Conservation (phyloP, 192 early-diverging fungal genomes). For the Umbelopsis ramanniana region DNA sequence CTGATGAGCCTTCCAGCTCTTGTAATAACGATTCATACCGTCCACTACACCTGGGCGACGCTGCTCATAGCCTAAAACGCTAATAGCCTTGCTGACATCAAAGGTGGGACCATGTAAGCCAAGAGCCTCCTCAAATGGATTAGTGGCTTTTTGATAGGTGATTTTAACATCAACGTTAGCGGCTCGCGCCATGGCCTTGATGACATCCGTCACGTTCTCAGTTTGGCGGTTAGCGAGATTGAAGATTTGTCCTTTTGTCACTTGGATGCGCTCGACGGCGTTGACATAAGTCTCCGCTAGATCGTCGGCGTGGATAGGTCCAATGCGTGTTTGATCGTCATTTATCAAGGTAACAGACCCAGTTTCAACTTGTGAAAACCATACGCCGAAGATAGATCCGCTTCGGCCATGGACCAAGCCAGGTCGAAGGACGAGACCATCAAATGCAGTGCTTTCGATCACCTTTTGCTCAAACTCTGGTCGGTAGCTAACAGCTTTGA, state of each 20-base stretch:
- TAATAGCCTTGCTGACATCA: not conserved
- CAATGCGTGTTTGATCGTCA: slow-evolving; percentile 18
- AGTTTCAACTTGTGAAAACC: slow-evolving; percentile 30
- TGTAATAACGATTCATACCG: slow-evolving; percentile 13
- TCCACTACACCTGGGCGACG: slow-evolving; percentile 3
- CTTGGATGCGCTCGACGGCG: slow-evolving; percentile 30
- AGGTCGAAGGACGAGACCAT: slow-evolving; percentile 35
- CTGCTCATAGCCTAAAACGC: not conserved
- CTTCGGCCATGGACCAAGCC: slow-evolving; percentile 32
- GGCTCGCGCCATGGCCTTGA: slow-evolving; percentile 34
- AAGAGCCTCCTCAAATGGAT: slow-evolving; percentile 16
- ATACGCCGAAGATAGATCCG: slow-evolving; percentile 25
- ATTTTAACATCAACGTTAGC: slow-evolving; percentile 31
- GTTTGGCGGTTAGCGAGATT: slow-evolving; percentile 33
- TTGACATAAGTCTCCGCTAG: slow-evolving; percentile 36
- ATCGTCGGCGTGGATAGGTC: slow-evolving; percentile 44
- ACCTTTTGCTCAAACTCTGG: slow-evolving; percentile 34
- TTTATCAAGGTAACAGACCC: slow-evolving; percentile 22
- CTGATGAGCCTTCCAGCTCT: slow-evolving; percentile 7
- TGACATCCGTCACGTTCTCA: slow-evolving; percentile 33
- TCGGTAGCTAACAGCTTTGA: slow-evolving; percentile 31
- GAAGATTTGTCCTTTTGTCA: slow-evolving; percentile 37
- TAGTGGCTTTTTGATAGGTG: not conserved
- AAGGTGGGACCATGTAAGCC: not conserved
- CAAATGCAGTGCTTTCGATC: slow-evolving; percentile 9